Percentiles rank a stretch among this genome's conserved stretches.
Evolutionary conservation across 208 protist genomes (phyloP).

Genomic region (Willaertia magna): DNA sequence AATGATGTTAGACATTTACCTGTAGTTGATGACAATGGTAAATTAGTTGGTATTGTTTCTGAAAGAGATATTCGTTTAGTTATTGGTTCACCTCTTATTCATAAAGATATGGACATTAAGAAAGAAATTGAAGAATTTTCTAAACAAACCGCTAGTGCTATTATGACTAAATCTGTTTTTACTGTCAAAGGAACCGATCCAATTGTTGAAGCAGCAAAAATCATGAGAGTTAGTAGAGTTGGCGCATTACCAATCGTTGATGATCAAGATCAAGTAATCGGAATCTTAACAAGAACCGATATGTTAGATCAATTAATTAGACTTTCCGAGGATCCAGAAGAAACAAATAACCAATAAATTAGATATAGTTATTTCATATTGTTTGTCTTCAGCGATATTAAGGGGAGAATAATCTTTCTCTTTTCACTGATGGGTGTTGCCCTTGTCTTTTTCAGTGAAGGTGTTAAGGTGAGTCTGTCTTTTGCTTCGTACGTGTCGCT

Average conservation of each 20-base stretch:
- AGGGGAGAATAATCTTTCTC: no score
- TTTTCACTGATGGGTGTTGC: no score
- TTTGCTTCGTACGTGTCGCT: no score
- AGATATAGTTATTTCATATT: no score
- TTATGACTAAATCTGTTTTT: not conserved
- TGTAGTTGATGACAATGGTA: not conserved
- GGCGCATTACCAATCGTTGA: not conserved
- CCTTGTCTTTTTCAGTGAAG: no score
- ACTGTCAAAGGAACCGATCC: not conserved
- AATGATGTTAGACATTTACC: not conserved
- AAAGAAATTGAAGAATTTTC: not conserved
- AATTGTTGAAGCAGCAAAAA: not conserved
- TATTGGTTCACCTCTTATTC: not conserved
- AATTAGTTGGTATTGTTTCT: not conserved
- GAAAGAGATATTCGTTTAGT: not conserved
- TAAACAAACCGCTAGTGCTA: not conserved
- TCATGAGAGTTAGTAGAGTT: not conserved
- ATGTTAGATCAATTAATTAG: conserved; percentile 2
- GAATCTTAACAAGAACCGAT: not conserved
- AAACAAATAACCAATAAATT: no score
- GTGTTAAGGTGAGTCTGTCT: no score
- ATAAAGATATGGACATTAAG: not conserved
- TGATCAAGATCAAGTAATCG: not conserved
- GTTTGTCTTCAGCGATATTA: no score
- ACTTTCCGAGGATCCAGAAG: no score